Base-by-base conservation (phyloP, 768 basidiomycete genomes). In the Coprinellus aureogranulatus region DNA sequence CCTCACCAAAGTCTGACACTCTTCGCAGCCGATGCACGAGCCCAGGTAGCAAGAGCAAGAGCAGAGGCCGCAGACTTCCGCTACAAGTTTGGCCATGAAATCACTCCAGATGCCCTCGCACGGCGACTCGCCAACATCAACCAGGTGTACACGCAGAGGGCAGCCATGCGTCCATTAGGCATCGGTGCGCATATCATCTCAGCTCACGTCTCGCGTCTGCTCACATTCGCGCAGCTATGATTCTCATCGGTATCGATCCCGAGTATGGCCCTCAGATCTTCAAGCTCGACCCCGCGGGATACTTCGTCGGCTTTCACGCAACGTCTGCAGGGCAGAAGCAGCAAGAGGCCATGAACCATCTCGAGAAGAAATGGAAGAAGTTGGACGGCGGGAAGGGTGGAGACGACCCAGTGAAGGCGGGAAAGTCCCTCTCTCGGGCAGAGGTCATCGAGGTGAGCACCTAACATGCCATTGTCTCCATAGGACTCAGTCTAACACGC, bases 301-400 rank as follows among this genome's bases (percentile, higher is more conserved):
- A 97, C 75, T 99, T 95, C 70, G 92, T 97, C 45, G 97, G 97
- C 0, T 98, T 95, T 78, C 95, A 98, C 64, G 97, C 97, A 9
- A 96, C 96, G 2, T 87, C 96, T 0, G 89, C 95, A 2, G 97
- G 97, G 0, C 90, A 92, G 71, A 98, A 99, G 67, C 97, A 98
- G 66, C 96, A 97, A 68, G 97, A 99, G 69, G 94, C 93, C 1
- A 97, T 95, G 87, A 98, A 98, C 71, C 90, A 94, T 67, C 80
- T 99, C 44, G 97, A 99, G 77, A 98, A 98, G 78, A 92, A 93
- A 71, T 98, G 94, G 95, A 99, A 98, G 80, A 94, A 94, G 71
- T 77, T 94, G 28, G 88, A 92, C 66, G 82, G 81, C 23, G 90
- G 90, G 16, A 75, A 75, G 53, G 91, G 92, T 22, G 90, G 87